phyloP scores from a whole-genome alignment of 345 rosid species.

The Gossypium anomalum region DNA sequence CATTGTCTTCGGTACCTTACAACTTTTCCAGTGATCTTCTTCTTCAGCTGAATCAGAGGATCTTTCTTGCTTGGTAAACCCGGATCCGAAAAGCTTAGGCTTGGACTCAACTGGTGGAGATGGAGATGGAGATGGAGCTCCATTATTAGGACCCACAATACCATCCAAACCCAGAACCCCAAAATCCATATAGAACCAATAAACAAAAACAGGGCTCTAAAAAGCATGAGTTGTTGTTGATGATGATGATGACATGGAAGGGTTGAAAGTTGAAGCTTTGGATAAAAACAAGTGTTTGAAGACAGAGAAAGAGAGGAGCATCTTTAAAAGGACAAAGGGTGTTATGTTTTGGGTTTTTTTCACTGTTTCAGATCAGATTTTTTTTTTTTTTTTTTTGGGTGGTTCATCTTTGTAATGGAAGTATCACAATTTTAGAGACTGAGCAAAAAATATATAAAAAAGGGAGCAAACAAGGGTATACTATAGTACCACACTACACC shows the following conservation, averaged over 20 bases:
- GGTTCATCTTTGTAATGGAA: no score
- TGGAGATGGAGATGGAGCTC: slow-evolving; percentile 28
- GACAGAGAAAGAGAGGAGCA: not conserved
- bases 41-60: slow-evolving; percentile 47
- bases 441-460: not conserved
- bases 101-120: slow-evolving; percentile 26
- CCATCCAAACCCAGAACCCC: slow-evolving; percentile 48
- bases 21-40: slow-evolving; percentile 35
- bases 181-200: slow-evolving; percentile 35
- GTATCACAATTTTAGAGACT: no score
- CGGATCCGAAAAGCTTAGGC: slow-evolving; percentile 34
- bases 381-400: no score
- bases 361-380: no score
- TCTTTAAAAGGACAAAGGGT: not conserved
- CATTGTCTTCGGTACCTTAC: slow-evolving; percentile 42
- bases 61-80: slow-evolving; percentile 37
- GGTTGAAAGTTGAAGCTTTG: slow-evolving; percentile 6
- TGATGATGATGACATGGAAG: slow-evolving; percentile 11
- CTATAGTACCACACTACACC: not conserved
- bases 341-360: not conserved
- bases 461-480: not conserved
- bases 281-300: not conserved
- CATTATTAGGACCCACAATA: slow-evolving; percentile 34
- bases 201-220: not conserved
- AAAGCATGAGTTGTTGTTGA: slow-evolving; percentile 15